These are phyloP conservation scores for Eimeria sp. DNA, from an alignment of 169 alveolate species.

Conservation along the genomic window DNA sequence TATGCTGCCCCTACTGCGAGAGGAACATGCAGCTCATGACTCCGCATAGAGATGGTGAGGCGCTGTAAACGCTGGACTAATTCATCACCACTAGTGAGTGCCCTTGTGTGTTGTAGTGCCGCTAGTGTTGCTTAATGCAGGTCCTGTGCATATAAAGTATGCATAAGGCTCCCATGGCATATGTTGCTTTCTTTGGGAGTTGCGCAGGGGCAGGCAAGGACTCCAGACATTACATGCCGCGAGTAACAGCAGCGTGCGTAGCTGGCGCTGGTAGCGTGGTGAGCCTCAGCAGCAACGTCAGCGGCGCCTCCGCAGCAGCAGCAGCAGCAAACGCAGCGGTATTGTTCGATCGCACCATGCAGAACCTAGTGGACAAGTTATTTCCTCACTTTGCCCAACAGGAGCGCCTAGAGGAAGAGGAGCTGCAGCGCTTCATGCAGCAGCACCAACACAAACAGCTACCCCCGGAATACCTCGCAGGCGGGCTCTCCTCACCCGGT, in stretches of 20 bases:
- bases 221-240: slow-evolving; percentile 69
- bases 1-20: slow-evolving; percentile 86
- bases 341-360: slow-evolving; percentile 85
- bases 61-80: background rate
- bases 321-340: slow-evolving; percentile 77
- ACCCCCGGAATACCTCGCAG: slow-evolving; percentile 58
- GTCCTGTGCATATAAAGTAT: background rate
- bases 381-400: slow-evolving; percentile 85
- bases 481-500: slow-evolving; percentile 4
- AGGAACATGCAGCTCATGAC: slow-evolving; percentile 30
- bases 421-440: slow-evolving; percentile 71
- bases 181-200: background rate
- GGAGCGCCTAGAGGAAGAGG: slow-evolving; percentile 80
- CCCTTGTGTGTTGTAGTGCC: background rate
- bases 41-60: slow-evolving; percentile 71
- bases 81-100: background rate
- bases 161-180: background rate
- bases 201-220: slow-evolving; percentile 63
- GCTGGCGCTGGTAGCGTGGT: slow-evolving; percentile 51
- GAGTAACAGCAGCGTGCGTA: slow-evolving; percentile 61
- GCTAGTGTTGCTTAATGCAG: background rate
- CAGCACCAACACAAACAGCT: slow-evolving; percentile 63
- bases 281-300: slow-evolving; percentile 30
- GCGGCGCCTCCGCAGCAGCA: slow-evolving; percentile 36
- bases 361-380: slow-evolving; percentile 86